phyloP scores from a whole-genome alignment of 805 yeast genomes.

The Barnettozyma californica region DNA sequence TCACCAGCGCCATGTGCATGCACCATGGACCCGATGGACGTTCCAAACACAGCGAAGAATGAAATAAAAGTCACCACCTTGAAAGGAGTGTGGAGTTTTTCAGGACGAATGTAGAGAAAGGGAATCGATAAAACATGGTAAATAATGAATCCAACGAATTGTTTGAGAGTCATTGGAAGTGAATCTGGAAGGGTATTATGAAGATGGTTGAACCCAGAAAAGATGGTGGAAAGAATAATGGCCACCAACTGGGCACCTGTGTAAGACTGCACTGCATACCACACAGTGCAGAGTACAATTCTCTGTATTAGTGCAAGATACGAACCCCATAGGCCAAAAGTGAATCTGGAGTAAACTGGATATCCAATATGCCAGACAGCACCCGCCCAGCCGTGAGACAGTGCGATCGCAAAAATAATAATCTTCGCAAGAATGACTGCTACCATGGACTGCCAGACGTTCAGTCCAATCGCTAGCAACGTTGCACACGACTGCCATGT shows the following conservation, averaged over 20 bases:
- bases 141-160: constrained; percentile 35
- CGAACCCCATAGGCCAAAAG: constrained; percentile 44
- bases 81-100: constrained; percentile 26
- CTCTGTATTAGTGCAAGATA: constrained; percentile 39
- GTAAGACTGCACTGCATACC: constrained; percentile 42
- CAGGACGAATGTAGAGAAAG: constrained; percentile 29
- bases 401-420: constrained; percentile 35
- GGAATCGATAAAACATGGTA: constrained; percentile 33
- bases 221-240: constrained; percentile 34
- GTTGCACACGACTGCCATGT: constrained; percentile 40
- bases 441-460: constrained; percentile 40
- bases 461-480: constrained; percentile 37
- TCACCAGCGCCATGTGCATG: constrained; percentile 31
- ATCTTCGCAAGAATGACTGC: constrained; percentile 36
- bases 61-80: constrained; percentile 26
- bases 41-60: constrained; percentile 32
- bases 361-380: constrained; percentile 45
- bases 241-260: constrained; percentile 41
- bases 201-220: constrained; percentile 33
- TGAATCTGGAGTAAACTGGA: constrained; percentile 38
- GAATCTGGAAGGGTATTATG: constrained; percentile 35
- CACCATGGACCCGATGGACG: constrained; percentile 28
- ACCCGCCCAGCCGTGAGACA: constrained; percentile 43
- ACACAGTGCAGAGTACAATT: constrained; percentile 39
- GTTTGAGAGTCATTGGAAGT: constrained; percentile 36